Evolutionary conservation across 2,329 filamentous ascomycete genomes (phyloP).

Genomic region (Allantophomopsis cytisporea): DNA sequence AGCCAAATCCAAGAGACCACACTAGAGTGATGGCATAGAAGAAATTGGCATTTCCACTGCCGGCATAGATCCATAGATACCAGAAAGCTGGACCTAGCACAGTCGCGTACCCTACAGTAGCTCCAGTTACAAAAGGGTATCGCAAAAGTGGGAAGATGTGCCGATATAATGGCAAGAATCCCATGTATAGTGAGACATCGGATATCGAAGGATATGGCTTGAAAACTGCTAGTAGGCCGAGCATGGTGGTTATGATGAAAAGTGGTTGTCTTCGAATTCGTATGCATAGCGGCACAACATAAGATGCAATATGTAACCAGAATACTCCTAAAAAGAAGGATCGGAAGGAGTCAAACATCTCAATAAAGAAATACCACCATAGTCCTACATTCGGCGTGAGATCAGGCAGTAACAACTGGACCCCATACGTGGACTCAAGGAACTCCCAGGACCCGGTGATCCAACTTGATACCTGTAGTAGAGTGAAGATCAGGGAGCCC

Average conservation of each 20-base stretch:
- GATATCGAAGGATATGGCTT: constrained; percentile 93
- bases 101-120: constrained; percentile 74
- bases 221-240: constrained; percentile 88
- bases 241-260: constrained; percentile 69
- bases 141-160: constrained; percentile 89
- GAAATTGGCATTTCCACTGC: constrained; percentile 96
- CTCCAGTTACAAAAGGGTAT: constrained; percentile 77
- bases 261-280: constrained; percentile 76
- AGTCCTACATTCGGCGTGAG: constrained; percentile 89
- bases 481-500: constrained; percentile 35
- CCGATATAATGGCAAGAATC: constrained; percentile 71
- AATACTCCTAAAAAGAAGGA: constrained; percentile 87
- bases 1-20: constrained; percentile 81
- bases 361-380: constrained; percentile 99
- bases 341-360: constrained; percentile 98
- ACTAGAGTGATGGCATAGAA: constrained; percentile 99
- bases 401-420: constrained; percentile 81
- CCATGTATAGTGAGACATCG: constrained; percentile 77
- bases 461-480: constrained; percentile 60
- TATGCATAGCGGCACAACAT: constrained; percentile 75
- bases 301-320: constrained; percentile 87
- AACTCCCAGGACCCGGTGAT: constrained; percentile 83
- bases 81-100: constrained; percentile 92
- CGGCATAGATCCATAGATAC: constrained; percentile 95
- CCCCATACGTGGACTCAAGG: constrained; percentile 77